Base-by-base conservation (phyloP, 495 filamentous ascomycete species). In the Aspergillus diversus region DNA sequence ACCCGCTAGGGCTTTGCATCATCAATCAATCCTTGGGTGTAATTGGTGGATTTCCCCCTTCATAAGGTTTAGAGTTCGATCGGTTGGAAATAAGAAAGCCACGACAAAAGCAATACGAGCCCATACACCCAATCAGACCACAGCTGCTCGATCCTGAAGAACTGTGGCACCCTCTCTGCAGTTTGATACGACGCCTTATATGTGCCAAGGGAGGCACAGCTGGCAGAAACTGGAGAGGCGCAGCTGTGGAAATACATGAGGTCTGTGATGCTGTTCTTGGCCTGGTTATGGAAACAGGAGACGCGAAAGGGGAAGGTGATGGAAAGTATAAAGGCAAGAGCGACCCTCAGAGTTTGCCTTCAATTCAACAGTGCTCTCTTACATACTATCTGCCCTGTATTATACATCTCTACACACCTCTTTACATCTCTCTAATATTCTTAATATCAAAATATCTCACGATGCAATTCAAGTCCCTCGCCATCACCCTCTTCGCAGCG, bases 141-240 rank as follows among this genome's bases (percentile, higher is more conserved):
- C 12, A 15, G 5, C 8, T 11, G 11, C 11, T 0, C n/a, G 39
- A 11, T 15, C 39, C 13, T 39, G 37, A 7, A 39, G 37, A 39
- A 39, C 13, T 39, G 37, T 13, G 13, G 37, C 7, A 39, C 37
- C 37, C 2, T 43, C 39, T 43, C 39, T 5, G 5, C 39, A 6
- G 37, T 39, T 39, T 39, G 7, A 39, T 39, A 7, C 8, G 37
- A 43, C 39, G 39, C 39, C 39, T 43, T 43, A 43, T 39, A 39
- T 43, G 39, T 43, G 39, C 39, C 8, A 43, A 43, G 39, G 39
- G 39, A 43, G 39, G 39, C 39, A 43, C 39, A 43, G 39, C 39
- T 43, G 11, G 39, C 11, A 11, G 39, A 11, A 11, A 15, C 39
- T 43, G 8, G 11, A 15, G n/a, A 11, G 39, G 39, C 39, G 39